Conservation (phyloP, 345 rosid genomes). For the Gossypium herbaceum region DNA sequence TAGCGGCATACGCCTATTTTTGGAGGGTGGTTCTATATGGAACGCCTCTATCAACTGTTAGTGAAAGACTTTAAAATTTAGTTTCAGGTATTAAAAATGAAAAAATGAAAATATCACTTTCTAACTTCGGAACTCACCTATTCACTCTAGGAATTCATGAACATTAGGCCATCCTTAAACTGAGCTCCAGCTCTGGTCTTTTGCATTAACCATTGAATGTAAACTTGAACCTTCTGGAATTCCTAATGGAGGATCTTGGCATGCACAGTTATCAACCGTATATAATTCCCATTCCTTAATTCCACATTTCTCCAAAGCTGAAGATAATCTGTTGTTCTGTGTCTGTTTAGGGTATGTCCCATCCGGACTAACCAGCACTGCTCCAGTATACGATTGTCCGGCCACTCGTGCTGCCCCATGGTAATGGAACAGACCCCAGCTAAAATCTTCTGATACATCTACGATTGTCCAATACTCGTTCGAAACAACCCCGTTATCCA, state of each 20-base stretch:
- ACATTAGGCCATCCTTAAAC: conserved; percentile 1
- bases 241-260: conserved; percentile 69
- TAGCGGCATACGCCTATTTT: neutral
- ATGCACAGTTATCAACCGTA: conserved; percentile 70
- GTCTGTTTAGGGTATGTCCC: conserved; percentile 63
- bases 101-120: neutral
- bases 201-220: conserved; percentile 39
- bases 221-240: conserved; percentile 72
- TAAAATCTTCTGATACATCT: conserved; percentile 71
- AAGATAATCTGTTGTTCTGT: conserved; percentile 34
- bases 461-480: conserved; percentile 90
- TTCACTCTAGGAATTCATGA: neutral
- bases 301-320: conserved; percentile 69
- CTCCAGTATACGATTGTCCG: conserved; percentile 87
- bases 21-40: neutral
- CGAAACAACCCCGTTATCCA: conserved; percentile 91
- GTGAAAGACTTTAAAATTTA: neutral
- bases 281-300: conserved; percentile 89
- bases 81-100: no score
- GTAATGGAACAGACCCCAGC: conserved; percentile 92
- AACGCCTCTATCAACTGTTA: neutral
- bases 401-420: conserved; percentile 90
- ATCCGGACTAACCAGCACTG: conserved; percentile 81
- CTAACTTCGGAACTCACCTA: neutral
- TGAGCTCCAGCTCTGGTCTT: conserved; percentile 21